These are phyloP conservation scores for Colletotrichum kahawae DNA, from an alignment of 2,329 filamentous ascomycete genomes.

Conservation along the genomic window DNA sequence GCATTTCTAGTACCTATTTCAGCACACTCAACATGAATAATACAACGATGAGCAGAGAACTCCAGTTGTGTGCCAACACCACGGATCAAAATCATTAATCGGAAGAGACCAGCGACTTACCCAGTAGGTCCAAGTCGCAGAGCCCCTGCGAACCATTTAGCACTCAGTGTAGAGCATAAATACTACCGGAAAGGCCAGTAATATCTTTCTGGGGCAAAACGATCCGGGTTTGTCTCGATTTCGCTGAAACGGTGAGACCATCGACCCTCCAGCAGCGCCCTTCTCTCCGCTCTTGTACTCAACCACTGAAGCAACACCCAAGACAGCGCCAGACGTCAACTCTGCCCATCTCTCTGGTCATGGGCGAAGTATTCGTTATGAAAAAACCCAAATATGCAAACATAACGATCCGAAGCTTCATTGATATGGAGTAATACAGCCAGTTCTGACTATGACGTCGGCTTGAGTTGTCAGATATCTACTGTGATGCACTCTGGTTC, in stretches of 20 bases:
- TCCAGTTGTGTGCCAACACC: too few species aligned
- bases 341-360: neutral
- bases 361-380: neutral
- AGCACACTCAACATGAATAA: too few species aligned
- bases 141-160: neutral
- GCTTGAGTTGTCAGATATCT: neutral
- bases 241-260: too few species aligned
- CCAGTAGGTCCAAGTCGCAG: too few species aligned
- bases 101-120: too few species aligned
- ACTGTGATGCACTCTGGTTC: neutral
- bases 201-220: neutral
- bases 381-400: fast-evolving
- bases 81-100: too few species aligned
- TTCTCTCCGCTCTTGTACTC: neutral
- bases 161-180: neutral
- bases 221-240: too few species aligned
- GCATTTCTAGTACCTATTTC: too few species aligned
- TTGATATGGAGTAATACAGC: too few species aligned
- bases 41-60: too few species aligned
- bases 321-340: neutral
- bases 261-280: neutral
- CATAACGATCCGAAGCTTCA: neutral
- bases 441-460: neutral
- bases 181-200: neutral
- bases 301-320: neutral